A percentile compares a stretch with the other conserved stretches of the same genome.
phyloP scores from a whole-genome alignment of 257 asterid genomes.

The Jasminum sambac region DNA sequence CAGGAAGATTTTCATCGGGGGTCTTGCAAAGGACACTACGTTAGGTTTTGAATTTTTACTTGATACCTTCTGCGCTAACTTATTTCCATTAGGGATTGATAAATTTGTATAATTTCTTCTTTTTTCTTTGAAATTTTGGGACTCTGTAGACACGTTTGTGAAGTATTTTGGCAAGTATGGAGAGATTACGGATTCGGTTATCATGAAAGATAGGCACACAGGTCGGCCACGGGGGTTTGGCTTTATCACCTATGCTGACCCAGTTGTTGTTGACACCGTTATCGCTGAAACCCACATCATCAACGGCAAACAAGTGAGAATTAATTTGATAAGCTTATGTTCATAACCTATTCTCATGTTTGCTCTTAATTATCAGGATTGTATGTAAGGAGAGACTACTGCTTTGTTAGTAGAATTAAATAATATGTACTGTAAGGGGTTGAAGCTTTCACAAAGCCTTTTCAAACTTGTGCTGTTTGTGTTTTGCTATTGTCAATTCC shows the following conservation, averaged over 20 bases:
- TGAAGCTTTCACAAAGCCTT: not conserved
- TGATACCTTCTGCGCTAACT: not conserved
- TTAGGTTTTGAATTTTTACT: constrained; percentile 45
- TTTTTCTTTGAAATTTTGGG: not conserved
- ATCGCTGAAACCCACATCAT: constrained; percentile 83
- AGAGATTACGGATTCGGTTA: constrained; percentile 92
- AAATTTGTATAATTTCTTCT: not conserved
- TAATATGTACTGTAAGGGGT: not conserved
- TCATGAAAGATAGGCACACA: constrained; percentile 88
- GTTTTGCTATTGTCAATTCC: not conserved
- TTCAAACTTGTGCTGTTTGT: not conserved
- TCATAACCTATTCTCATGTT: not conserved
- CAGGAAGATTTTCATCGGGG: constrained; percentile 95
- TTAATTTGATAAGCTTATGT: not conserved
- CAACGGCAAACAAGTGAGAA: constrained; percentile 83
- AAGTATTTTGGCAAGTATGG: constrained; percentile 97
- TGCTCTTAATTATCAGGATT: too few species aligned
- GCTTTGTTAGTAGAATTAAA: not conserved
- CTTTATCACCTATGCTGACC: constrained; percentile 83
- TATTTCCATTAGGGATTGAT: not conserved
- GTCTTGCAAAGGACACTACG: constrained; percentile 82
- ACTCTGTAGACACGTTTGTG: constrained; percentile 64
- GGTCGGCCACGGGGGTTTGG: constrained; percentile 97
- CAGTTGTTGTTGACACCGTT: constrained; percentile 80
- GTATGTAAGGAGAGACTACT: not conserved